Evolutionary conservation across 139 green algal genomes (phyloP).

Genomic region (Edaphochlamys debaryana): DNA sequence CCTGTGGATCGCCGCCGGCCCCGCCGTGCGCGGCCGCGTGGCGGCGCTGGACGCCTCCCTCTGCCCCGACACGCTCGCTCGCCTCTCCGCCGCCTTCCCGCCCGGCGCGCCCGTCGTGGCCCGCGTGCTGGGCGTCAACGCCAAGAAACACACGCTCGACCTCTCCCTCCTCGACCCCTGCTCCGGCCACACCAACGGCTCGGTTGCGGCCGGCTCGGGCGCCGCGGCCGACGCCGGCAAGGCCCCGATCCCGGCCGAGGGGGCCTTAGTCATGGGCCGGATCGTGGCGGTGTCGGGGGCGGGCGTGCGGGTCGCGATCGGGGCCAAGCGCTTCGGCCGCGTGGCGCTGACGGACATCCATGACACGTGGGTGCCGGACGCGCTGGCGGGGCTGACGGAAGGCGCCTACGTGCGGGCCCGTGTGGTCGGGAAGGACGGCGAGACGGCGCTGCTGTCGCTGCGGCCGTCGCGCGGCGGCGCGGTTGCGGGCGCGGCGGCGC

Average conservation of each 20-base stretch:
- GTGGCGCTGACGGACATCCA: conserved; percentile 85
- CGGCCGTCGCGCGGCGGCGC: conserved; percentile 63
- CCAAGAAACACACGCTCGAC: conserved; percentile 38
- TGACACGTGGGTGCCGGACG: conserved; percentile 73
- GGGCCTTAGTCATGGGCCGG: conserved; percentile 59
- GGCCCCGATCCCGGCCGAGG: conserved; percentile 2
- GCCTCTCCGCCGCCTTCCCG: conserved; percentile 47
- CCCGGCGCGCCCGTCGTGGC: conserved; percentile 53
- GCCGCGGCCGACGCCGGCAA: not conserved
- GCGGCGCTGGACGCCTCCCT: conserved; percentile 58
- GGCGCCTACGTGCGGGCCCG: conserved; percentile 64
- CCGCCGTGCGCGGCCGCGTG: conserved; percentile 57
- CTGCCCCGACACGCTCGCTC: conserved; percentile 41
- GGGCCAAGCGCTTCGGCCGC: conserved; percentile 42
- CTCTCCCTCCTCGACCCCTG: conserved; percentile 5
- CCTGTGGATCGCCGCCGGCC: conserved; percentile 61
- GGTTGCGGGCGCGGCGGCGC: conserved; percentile 1
- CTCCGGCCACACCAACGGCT: not conserved
- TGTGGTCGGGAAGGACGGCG: conserved; percentile 50
- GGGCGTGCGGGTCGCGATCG: conserved; percentile 77
- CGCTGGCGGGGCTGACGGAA: conserved; percentile 64
- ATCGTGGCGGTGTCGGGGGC: conserved; percentile 45
- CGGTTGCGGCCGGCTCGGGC: not conserved
- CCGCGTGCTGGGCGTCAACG: conserved; percentile 44
- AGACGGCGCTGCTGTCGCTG: conserved; percentile 62